Conservation (phyloP, 805 yeast species). For the Dipodascus geniculatus region DNA sequence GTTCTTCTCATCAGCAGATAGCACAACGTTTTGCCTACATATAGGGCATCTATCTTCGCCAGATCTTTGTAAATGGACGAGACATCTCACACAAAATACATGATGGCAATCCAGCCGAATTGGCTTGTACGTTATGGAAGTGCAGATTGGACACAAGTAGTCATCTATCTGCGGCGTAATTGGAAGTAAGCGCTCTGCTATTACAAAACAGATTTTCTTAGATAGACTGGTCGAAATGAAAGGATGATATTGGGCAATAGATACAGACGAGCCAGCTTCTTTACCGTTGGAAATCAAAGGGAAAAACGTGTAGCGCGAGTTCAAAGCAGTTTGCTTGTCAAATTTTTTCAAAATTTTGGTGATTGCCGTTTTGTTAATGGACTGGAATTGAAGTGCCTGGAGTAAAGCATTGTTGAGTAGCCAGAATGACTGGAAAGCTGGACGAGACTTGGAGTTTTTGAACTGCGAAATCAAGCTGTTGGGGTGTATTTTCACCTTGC, state of each 20-base stretch:
- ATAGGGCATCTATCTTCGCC: conserved; percentile 54
- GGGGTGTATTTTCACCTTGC: not conserved
- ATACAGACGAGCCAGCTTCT: not conserved
- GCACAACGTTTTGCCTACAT: conserved; percentile 43
- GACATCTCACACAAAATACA: conserved; percentile 60
- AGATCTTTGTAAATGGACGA: conserved; percentile 54
- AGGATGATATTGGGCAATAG: conserved; percentile 22
- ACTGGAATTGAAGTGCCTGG: conserved; percentile 47
- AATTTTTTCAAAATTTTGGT: conserved; percentile 62
- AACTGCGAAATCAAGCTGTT: conserved; percentile 22
- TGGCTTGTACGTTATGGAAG: conserved; percentile 61
- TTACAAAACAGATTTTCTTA: conserved; percentile 37
- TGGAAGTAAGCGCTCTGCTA: conserved; percentile 41
- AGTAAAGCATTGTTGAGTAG: conserved; percentile 42
- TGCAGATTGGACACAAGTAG: conserved; percentile 64
- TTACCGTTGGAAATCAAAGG: conserved; percentile 24
- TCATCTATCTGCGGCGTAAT: conserved; percentile 67
- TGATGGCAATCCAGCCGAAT: conserved; percentile 53
- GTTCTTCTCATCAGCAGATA: conserved; percentile 46
- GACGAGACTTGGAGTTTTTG: conserved; percentile 34
- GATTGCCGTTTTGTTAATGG: conserved; percentile 51
- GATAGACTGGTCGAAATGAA: conserved; percentile 40
- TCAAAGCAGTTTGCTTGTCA: conserved; percentile 56
- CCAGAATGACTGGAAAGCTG: conserved; percentile 39
- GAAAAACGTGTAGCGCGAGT: conserved; percentile 32